Conservation (phyloP, 305 asterid genomes). For the Rubia occidens region DNA sequence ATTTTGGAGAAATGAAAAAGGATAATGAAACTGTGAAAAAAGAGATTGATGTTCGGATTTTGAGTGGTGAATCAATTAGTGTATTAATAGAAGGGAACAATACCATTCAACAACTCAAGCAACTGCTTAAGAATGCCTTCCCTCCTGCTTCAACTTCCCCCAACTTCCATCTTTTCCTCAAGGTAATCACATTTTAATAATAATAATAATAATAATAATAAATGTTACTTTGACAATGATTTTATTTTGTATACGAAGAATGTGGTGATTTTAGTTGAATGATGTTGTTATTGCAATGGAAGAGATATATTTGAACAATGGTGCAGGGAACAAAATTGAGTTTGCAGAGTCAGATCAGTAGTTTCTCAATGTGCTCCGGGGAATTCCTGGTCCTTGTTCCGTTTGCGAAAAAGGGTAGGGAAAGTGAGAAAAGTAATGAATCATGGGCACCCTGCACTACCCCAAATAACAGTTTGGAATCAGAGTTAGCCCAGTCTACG, state of each 20-base stretch:
- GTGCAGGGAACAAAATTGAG: conserved; percentile 66
- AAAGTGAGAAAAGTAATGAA: conserved; percentile 29
- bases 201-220: no score
- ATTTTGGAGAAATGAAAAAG: conserved; percentile 1
- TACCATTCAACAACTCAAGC: conserved; percentile 58
- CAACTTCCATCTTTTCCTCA: conserved; percentile 67
- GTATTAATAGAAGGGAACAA: conserved; percentile 34
- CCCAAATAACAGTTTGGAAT: conserved; percentile 25
- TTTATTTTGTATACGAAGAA: background rate
- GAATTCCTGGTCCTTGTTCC: conserved; percentile 75
- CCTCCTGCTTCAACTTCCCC: conserved; percentile 54
- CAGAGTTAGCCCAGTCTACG: conserved; percentile 47
- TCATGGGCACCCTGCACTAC: conserved; percentile 22
- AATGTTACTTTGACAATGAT: background rate
- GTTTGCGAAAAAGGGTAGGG: conserved; percentile 46
- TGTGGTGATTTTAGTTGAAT: background rate
- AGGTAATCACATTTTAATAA: conserved; percentile 34
- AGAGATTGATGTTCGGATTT: conserved; percentile 59
- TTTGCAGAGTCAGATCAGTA: conserved; percentile 43
- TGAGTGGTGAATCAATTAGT: conserved; percentile 58
- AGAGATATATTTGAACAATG: conserved; percentile 4
- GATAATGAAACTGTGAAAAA: background rate
- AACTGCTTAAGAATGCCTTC: conserved; percentile 41
- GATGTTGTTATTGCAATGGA: background rate
- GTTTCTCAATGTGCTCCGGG: conserved; percentile 32